phyloP scores from a whole-genome alignment of 2,329 filamentous ascomycete genomes.

The Ceratocystis variospora region DNA sequence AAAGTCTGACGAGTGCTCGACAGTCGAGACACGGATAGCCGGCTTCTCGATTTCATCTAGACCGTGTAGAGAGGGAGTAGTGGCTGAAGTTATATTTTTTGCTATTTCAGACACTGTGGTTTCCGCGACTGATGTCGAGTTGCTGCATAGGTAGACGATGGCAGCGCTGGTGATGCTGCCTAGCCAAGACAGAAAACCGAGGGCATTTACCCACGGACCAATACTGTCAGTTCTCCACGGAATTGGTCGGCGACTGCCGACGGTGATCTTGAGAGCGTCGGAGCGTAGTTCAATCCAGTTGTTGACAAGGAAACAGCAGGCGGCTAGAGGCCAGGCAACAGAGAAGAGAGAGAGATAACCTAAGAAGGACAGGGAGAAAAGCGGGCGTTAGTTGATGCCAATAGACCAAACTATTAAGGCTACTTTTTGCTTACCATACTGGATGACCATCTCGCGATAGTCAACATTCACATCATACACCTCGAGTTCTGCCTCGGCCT shows the following conservation, averaged over 20 bases:
- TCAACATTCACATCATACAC: constrained; percentile 83
- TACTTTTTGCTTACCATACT: constrained; percentile 42
- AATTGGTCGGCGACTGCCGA: constrained; percentile 75
- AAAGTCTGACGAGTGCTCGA: constrained; percentile 28
- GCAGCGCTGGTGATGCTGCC: constrained; percentile 79
- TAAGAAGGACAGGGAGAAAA: constrained; percentile 20
- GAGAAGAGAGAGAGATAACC: constrained; percentile 87
- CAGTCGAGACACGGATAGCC: constrained; percentile 7
- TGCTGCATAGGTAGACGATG: constrained; percentile 75
- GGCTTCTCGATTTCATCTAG: not conserved
- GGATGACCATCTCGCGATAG: constrained; percentile 85
- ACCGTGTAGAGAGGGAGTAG: not conserved
- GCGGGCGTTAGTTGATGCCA: not conserved
- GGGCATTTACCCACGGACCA: constrained; percentile 74
- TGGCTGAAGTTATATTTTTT: not conserved
- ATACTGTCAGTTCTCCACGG: constrained; percentile 88
- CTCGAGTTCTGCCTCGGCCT: constrained; percentile 67
- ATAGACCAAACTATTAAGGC: not conserved
- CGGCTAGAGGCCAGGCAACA: constrained; percentile 87
- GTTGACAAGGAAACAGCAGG: constrained; percentile 78
- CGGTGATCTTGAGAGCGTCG: constrained; percentile 86
- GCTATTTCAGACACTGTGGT: not conserved
- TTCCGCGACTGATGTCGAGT: not conserved
- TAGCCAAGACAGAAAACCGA: constrained; percentile 86
- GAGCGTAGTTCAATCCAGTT: constrained; percentile 92